Percentiles rank a stretch among this genome's conserved stretches.
Conservation (phyloP, 2,329 filamentous ascomycete species). For the Paramyrothecium sp. region DNA sequence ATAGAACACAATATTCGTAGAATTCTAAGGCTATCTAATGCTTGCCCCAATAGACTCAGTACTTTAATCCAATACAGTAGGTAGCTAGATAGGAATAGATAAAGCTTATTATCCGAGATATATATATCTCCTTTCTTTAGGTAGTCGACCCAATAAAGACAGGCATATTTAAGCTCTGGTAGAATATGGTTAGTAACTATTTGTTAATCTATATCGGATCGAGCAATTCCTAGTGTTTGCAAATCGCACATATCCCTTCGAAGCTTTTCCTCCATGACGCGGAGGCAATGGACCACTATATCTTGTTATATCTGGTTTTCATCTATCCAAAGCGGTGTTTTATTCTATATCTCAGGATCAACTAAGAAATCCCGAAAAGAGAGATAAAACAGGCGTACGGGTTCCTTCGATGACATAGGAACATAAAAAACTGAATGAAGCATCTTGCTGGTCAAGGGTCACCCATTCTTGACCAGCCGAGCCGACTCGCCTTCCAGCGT, state of each 20-base stretch:
- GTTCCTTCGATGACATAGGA: slow-evolving; percentile 13
- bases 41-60: slow-evolving; percentile 26
- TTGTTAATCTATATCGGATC: background rate
- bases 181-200: background rate
- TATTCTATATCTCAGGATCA: slow-evolving; percentile 16
- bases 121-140: background rate
- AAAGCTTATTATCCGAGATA: background rate
- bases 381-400: slow-evolving; percentile 29
- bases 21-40: slow-evolving; percentile 4
- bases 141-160: background rate
- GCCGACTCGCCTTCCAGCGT: too few relatives aligned
- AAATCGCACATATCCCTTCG: slow-evolving; percentile 15
- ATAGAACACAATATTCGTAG: background rate
- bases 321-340: slow-evolving; percentile 12
- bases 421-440: slow-evolving; percentile 34
- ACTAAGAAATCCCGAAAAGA: slow-evolving; percentile 32
- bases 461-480: too few relatives aligned
- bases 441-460: too few relatives aligned
- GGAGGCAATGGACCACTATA: slow-evolving; percentile 3
- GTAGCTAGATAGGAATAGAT: background rate
- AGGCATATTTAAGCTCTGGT: slow-evolving; percentile 16
- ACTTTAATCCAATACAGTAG: slow-evolving; percentile 20
- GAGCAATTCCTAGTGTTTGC: background rate
- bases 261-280: slow-evolving; percentile 20
- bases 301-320: background rate